Evolutionary conservation across 345 rosid species (phyloP).

Genomic region (Gossypium herbaceum): DNA sequence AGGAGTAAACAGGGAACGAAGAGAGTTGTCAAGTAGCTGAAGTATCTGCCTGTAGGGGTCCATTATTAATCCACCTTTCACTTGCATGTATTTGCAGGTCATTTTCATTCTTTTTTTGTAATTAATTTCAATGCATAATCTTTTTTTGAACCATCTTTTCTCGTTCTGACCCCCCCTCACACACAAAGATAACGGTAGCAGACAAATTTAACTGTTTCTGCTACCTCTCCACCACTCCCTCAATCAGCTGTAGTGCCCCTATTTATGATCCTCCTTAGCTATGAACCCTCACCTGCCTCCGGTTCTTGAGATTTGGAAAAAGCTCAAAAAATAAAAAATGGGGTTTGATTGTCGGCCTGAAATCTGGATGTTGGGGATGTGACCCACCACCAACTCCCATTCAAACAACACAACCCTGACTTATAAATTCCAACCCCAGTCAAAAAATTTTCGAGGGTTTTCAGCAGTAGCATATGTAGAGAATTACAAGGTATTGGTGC

Average conservation of each 20-base stretch:
- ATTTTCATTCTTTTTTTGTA: background rate
- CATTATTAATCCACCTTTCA: background rate
- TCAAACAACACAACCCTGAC: background rate
- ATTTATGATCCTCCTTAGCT: background rate
- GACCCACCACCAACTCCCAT: background rate
- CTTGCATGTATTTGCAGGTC: background rate
- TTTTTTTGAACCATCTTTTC: background rate
- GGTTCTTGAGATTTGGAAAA: background rate
- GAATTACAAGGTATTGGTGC: background rate
- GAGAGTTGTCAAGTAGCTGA: background rate
- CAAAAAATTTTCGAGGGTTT: background rate
- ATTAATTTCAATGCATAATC: no score
- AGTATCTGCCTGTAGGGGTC: slow-evolving; percentile 3
- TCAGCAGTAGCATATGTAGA: background rate
- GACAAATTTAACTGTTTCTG: slow-evolving; percentile 14
- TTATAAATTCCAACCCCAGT: background rate
- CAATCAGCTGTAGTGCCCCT: background rate
- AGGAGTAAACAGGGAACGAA: background rate
- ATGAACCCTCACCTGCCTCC: background rate
- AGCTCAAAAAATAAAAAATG: background rate
- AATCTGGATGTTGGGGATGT: slow-evolving; percentile 6
- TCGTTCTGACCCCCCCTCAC: background rate
- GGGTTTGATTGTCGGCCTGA: background rate
- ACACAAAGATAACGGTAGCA: slow-evolving; percentile 6
- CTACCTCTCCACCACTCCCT: background rate